Evolutionary conservation across 139 green algal species (phyloP).

Genomic region (Chlorella sp.): DNA sequence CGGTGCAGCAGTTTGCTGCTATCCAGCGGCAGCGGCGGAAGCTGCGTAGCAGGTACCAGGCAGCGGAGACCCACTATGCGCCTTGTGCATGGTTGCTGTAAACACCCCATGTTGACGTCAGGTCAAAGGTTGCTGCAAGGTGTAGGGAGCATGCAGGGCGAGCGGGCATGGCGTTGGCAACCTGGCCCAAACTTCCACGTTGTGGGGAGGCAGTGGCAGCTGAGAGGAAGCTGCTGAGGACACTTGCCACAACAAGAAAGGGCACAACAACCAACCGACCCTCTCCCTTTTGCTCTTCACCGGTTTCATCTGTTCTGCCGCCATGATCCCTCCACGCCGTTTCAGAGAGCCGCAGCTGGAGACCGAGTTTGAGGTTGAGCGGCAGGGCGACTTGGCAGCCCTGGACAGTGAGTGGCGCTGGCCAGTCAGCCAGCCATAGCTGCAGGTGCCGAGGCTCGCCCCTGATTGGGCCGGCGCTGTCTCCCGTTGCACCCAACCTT

Average conservation of each 20-base stretch:
- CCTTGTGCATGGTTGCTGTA: no score
- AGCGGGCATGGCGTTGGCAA: no score
- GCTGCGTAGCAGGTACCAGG: no score
- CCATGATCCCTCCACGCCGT: neutral
- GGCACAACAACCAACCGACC: neutral
- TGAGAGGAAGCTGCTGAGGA: no score
- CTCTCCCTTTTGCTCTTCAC: neutral
- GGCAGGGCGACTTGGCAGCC: neutral
- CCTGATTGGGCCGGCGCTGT: neutral
- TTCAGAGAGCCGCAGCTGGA: neutral
- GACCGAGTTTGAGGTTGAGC: neutral
- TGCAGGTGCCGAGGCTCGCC: neutral
- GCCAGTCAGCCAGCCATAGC: neutral
- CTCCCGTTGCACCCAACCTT: neutral
- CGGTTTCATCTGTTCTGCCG: neutral
- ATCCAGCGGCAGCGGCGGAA: neutral
- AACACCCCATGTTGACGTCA: no score
- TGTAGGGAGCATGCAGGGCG: no score
- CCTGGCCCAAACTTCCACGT: no score
- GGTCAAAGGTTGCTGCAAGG: no score
- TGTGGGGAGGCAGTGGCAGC: no score
- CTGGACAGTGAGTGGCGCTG: neutral
- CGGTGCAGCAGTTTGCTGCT: no score
- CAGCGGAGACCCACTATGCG: no score
- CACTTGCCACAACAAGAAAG: neutral